A percentile compares a stretch with the other conserved stretches of the same genome.
Conservation (phyloP, 768 basidiomycete species). For the Tephrocybe sp. region DNA sequence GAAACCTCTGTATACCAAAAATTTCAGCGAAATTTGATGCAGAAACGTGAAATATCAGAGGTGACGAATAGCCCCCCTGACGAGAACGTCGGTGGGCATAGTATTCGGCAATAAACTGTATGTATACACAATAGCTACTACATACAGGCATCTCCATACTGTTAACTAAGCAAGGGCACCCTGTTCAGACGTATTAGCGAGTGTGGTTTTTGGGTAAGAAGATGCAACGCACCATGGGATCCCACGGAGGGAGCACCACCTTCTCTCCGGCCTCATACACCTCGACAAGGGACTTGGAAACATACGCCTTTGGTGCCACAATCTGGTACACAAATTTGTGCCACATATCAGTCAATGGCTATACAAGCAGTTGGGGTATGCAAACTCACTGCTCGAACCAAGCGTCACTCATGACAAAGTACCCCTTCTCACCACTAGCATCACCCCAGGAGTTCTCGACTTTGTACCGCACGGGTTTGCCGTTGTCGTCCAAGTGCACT, state of each 20-base stretch:
- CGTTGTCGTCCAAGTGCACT: constrained; percentile 77
- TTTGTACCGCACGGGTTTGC: constrained; percentile 85
- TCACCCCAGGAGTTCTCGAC: constrained; percentile 97
- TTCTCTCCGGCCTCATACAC: constrained; percentile 69
- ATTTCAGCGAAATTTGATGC: too few species aligned
- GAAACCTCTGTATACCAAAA: too few species aligned
- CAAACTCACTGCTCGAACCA: constrained; percentile 87
- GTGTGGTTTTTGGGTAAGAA: too few species aligned
- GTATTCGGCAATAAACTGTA: too few species aligned
- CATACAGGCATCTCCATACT: background rate
- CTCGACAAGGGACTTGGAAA: constrained; percentile 76
- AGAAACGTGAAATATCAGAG: too few species aligned
- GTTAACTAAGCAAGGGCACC: constrained; percentile 19
- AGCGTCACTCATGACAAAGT: constrained; percentile 85
- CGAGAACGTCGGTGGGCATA: too few species aligned
- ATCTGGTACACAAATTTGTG: constrained; percentile 88
- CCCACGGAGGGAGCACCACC: constrained; percentile 83
- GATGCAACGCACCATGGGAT: constrained; percentile 67
- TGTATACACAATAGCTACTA: background rate
- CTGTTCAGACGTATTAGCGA: constrained; percentile 2
- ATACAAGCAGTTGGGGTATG: too few species aligned
- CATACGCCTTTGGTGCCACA: constrained; percentile 78
- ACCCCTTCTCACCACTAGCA: constrained; percentile 74
- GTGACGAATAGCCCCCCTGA: background rate
- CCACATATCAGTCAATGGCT: background rate